Evolutionary conservation across 1,284 basidiomycete genomes (phyloP), one percentile per base, ranked within the genome.

Genomic region (Coniferiporia weirii): DNA sequence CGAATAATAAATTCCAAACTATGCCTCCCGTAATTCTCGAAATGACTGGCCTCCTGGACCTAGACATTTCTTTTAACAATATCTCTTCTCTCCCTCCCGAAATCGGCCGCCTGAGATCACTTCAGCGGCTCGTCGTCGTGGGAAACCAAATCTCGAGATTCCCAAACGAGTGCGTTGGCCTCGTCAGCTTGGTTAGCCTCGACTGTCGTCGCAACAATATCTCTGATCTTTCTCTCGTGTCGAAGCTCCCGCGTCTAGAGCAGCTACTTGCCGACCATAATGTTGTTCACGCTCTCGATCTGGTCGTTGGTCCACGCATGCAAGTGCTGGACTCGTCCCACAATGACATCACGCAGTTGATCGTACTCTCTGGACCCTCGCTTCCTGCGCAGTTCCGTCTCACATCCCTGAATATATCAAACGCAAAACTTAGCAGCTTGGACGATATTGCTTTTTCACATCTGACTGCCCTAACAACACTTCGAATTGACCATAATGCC

Each of bases 31-130:
- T 91, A 22, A 81, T 99, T 17, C 89, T 84, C 70, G 77, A 89
- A 61, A 84, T 98, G 69, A 75, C 78, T 4, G 82, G 78, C 17
- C 81, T 99, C 32, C 76, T 83, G 35, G 93, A 96, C 66, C 83
- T 99, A 19, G 96, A 99, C 70, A 80, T 98, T 48, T 98, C 96
- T 0, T 98, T 98, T 79, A 99, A 99, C 75, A 85, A 82, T 70
- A 89, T 99, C 65, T 79, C 81, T 0, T 82, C 85, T 52, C 79
- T 99, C 2, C 95, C 96, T 0, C 82, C 89, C 27, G 83, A 89
- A 57, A 85, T 99, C 52, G 89, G 88, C 1, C 76, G 83, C 46
- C 76, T 99, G 56, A 73, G 72, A 43, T 78, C 81, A 3, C 79
- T 97, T 40, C 85, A 93, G 66, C 77, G 84, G 34, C 79, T 99